Conservation (phyloP, 371 early-diverging fungal genomes). For the Capillidium heterosporum region DNA sequence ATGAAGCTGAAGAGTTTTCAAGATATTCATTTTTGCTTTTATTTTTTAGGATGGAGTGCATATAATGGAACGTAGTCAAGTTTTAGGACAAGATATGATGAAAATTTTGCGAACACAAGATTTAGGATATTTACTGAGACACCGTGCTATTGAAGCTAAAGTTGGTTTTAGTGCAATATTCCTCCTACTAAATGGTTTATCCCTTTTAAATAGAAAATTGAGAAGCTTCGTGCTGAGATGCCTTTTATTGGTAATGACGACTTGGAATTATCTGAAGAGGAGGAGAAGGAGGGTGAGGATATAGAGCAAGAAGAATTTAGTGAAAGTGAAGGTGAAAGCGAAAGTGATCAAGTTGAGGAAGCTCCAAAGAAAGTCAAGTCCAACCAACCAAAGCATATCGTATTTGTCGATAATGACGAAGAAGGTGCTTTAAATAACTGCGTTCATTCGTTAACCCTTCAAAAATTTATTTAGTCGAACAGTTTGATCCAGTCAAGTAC, state of each 20-base stretch:
- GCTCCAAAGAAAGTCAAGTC: slow-evolving; percentile 28
- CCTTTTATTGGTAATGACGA: slow-evolving; percentile 31
- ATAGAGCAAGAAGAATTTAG: slow-evolving; percentile 26
- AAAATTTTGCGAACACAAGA: slow-evolving; percentile 85
- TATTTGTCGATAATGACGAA: slow-evolving; percentile 73
- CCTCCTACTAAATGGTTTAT: slow-evolving; percentile 6
- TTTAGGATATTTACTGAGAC: slow-evolving; percentile 60
- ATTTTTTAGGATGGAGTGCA: slow-evolving; percentile 52
- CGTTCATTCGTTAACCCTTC: background rate
- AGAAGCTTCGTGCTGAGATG: slow-evolving; percentile 36
- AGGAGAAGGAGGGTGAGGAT: no score
- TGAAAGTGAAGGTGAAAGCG: slow-evolving; percentile 18
- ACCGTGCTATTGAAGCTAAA: slow-evolving; percentile 59
- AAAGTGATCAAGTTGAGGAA: slow-evolving; percentile 22
- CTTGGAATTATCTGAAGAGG: no score
- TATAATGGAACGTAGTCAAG: slow-evolving; percentile 46
- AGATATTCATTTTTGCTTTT: background rate
- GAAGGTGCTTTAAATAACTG: slow-evolving; percentile 23
- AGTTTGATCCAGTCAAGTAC: slow-evolving; percentile 47
- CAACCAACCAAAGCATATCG: no score
- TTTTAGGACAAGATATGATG: slow-evolving; percentile 54
- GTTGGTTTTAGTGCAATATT: slow-evolving; percentile 12
- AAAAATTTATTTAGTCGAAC: slow-evolving; percentile 18
- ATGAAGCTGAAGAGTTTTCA: background rate
- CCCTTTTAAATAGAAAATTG: slow-evolving; percentile 34